Percentiles rank a stretch among this genome's conserved stretches.
These are phyloP conservation scores for Talaromyces adpressus DNA, from an alignment of 495 filamentous ascomycete species.

Conservation along the genomic window DNA sequence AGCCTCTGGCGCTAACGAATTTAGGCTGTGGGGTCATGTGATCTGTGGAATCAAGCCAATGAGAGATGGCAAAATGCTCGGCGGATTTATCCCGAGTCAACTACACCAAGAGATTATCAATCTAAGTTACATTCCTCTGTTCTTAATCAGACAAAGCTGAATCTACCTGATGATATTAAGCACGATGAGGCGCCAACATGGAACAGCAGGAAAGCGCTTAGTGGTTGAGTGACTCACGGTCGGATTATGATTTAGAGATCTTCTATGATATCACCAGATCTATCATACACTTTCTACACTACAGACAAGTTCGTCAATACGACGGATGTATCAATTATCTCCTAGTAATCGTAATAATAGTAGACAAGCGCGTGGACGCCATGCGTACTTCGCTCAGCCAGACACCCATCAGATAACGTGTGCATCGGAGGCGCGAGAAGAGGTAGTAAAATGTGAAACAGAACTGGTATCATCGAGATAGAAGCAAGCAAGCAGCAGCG, in stretches of 20 bases:
- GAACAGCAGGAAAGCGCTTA: too few species aligned
- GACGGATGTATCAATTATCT: background rate
- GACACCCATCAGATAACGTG: background rate
- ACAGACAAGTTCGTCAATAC: background rate
- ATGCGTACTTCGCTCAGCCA: background rate
- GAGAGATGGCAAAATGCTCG: background rate
- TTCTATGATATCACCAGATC: too few species aligned
- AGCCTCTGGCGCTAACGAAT: background rate
- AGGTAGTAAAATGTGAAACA: constrained; percentile 6
- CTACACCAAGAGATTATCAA: background rate
- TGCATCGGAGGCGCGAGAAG: background rate
- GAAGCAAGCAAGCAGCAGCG: background rate
- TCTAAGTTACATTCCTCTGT: background rate
- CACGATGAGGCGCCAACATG: background rate
- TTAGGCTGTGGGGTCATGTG: background rate
- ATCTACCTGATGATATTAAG: background rate
- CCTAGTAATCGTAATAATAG: background rate
- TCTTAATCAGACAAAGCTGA: background rate
- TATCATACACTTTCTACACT: background rate
- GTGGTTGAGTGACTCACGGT: too few species aligned
- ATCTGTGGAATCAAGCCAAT: background rate
- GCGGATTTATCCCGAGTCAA: background rate
- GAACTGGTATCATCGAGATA: constrained; percentile 8
- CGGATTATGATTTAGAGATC: too few species aligned
- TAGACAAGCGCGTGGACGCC: background rate